phyloP scores from a whole-genome alignment of 2,329 filamentous ascomycete species.

The Leptographium radiaticola region DNA sequence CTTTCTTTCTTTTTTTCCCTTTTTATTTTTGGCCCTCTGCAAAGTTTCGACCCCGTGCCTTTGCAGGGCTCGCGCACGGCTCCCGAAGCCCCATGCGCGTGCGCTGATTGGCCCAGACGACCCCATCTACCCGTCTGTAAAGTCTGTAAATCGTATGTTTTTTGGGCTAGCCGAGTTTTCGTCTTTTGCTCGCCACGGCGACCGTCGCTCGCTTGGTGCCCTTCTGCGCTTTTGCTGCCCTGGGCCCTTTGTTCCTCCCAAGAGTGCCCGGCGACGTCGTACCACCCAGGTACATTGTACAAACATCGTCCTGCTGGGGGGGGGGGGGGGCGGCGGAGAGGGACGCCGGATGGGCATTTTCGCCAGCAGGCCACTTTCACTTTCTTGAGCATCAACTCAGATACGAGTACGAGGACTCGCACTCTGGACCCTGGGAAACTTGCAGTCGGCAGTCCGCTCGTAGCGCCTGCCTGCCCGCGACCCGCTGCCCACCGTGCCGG shows the following conservation, averaged over 20 bases:
- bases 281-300: neutral
- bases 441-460: neutral
- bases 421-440: neutral
- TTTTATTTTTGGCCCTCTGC: no score
- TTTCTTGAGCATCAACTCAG: no score
- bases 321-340: no score
- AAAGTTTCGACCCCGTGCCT: no score
- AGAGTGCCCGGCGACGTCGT: no score
- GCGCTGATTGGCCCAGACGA: constrained; percentile 14
- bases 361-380: no score
- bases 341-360: no score
- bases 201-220: no score
- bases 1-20: neutral
- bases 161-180: constrained; percentile 12
- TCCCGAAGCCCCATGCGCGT: neutral
- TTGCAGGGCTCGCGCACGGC: neutral
- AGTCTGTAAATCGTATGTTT: constrained; percentile 18
- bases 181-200: neutral
- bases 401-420: no score
- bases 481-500: constrained; percentile 1
- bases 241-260: no score
- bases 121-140: constrained; percentile 10
- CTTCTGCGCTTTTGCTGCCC: neutral
- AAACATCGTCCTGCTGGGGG: no score
- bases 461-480: constrained; percentile 1